Conservation (phyloP, 768 basidiomycete genomes). For the Tylopilus subfusipes region DNA sequence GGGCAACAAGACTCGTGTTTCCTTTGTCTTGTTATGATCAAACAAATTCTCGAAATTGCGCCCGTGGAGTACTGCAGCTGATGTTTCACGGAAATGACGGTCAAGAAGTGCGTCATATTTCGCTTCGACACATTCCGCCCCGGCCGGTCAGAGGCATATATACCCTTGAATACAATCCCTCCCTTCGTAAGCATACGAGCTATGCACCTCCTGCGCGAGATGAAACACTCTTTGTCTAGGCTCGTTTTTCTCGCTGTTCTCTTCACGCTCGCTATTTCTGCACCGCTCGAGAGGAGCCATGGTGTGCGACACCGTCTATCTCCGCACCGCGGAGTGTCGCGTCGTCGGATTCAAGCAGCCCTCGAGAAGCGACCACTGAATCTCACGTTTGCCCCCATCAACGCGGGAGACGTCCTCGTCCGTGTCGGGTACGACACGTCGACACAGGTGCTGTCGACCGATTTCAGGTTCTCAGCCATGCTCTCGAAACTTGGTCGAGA, state of each 20-base stretch:
- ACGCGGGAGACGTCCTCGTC: neutral
- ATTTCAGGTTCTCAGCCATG: neutral
- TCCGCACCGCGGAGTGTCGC: conserved; percentile 5
- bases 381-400: conserved; percentile 2
- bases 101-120: neutral
- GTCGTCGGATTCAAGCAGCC: neutral
- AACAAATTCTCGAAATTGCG: neutral
- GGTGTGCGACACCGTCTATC: neutral
- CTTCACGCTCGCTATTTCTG: neutral
- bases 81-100: neutral
- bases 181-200: neutral
- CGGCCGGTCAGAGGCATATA: neutral
- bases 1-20: neutral
- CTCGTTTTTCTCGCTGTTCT: conserved; percentile 1
- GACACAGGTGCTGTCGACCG: neutral
- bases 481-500: neutral
- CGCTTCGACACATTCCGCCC: neutral
- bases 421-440: neutral
- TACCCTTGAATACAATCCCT: neutral
- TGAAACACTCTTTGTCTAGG: neutral
- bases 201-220: neutral
- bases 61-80: neutral
- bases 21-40: neutral
- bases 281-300: conserved; percentile 1
- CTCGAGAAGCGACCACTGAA: neutral